Evolutionary conservation across 805 yeast species (phyloP), one percentile per base, ranked within the genome.

Genomic region (Zygoascus biomembranicola): DNA sequence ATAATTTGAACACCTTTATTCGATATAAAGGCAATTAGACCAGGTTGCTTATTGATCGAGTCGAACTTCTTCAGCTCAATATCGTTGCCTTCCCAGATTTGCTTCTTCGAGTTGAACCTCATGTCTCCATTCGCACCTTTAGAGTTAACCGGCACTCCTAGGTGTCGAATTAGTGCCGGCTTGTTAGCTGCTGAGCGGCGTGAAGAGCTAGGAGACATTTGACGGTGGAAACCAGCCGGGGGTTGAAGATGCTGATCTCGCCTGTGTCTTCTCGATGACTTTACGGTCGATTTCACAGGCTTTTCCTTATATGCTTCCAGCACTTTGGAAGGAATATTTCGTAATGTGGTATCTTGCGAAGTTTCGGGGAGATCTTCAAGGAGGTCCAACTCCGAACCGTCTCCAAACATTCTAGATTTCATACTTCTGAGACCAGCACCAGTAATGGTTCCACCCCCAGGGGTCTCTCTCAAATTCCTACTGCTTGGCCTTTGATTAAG

Each of bases 31-130:
- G 73, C 69, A 43, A 68, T 64, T 16, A 70, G 64, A 11, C 68
- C 72, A 5, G 71, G 68, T 23, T 61, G 56, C 49, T 57, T 57
- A 2, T 62, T 56, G 39, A 63, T 47, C 2, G 57, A 47, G 42
- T 82, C 84, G 63, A 83, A 83, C 43, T 74, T 70, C 35, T 72
- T 59, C 48, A 81, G 65, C 20, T 81, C 86, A 32, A 73, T 75
- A 42, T 83, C 85, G 60, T 83, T 82, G 3, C 87, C 87, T 59
- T 79, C 83, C 89, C 88, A 84, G 46, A 70, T 69, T 58, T 72
- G 71, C 48, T 73, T 69, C 14, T 66, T 66, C 1, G 82, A 76
- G 58, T 84, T 81, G 61, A 73, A 84, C 47, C 69, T 71, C 82
- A 84, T 81, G 41, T 70, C 70, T 3, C 73, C 72, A 47, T 49